phyloP scores from a whole-genome alignment of 805 yeast species.

The Candida silvicultrix region DNA sequence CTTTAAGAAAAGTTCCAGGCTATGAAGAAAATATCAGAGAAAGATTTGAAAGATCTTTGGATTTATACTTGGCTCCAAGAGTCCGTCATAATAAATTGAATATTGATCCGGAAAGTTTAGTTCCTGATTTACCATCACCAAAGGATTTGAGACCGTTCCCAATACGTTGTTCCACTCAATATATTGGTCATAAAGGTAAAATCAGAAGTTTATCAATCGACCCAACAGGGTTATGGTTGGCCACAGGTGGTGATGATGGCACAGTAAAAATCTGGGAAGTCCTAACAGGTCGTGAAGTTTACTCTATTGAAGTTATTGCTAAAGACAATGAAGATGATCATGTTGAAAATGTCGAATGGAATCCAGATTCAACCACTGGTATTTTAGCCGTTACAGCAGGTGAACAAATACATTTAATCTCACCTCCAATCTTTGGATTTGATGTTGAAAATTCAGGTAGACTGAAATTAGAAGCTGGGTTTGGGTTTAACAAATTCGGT shows the following conservation, averaged over 20 bases:
- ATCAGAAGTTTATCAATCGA: slow-evolving; percentile 80
- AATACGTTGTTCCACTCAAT: slow-evolving; percentile 76
- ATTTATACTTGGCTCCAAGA: slow-evolving; percentile 93
- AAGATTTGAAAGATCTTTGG: slow-evolving; percentile 89
- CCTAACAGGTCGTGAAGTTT: slow-evolving; percentile 89
- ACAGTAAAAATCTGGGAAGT: slow-evolving; percentile 96
- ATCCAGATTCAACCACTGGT: slow-evolving; percentile 72
- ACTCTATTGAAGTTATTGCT: slow-evolving; percentile 42
- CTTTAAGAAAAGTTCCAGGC: slow-evolving; percentile 92
- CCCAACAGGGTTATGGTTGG: slow-evolving; percentile 89
- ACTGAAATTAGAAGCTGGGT: slow-evolving; percentile 79
- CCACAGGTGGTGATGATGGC: slow-evolving; percentile 98
- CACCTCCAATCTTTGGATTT: slow-evolving; percentile 89
- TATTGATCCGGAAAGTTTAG: slow-evolving; percentile 91
- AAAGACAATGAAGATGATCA: slow-evolving; percentile 62
- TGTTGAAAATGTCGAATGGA: slow-evolving; percentile 82
- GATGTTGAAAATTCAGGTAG: slow-evolving; percentile 79
- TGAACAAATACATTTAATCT: slow-evolving; percentile 66
- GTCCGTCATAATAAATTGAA: slow-evolving; percentile 85
- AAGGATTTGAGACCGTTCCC: slow-evolving; percentile 97
- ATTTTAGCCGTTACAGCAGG: slow-evolving; percentile 82
- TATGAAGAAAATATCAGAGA: slow-evolving; percentile 82
- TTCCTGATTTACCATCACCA: slow-evolving; percentile 96
- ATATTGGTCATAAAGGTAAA: slow-evolving; percentile 76
- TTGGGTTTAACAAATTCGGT: slow-evolving; percentile 74